These are phyloP conservation scores for Leccinum fibrillosum DNA, from an alignment of 768 basidiomycete genomes.

Conservation along the genomic window DNA sequence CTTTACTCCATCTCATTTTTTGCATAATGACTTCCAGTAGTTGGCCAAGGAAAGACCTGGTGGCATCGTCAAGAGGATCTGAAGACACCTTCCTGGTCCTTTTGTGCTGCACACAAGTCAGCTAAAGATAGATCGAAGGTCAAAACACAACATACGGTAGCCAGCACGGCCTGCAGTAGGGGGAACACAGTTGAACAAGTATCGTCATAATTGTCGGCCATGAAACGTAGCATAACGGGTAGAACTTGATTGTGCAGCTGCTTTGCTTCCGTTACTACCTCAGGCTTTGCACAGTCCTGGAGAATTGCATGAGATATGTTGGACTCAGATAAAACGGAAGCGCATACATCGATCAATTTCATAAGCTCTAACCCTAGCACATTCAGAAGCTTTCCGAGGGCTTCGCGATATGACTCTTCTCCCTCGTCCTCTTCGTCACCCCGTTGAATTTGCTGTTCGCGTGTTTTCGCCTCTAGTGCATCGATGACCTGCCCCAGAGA, in stretches of 20 bases:
- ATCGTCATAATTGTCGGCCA: conserved; percentile 89
- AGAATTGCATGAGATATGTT: conserved; percentile 4
- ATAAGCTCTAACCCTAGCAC: conserved; percentile 77
- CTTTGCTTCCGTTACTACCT: conserved; percentile 61
- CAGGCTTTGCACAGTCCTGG: conserved; percentile 60
- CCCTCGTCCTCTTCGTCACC: conserved; percentile 80
- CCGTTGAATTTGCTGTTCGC: conserved; percentile 59
- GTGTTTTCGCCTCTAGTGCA: conserved; percentile 75
- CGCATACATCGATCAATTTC: conserved; percentile 74
- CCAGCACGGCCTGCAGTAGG: conserved; percentile 70
- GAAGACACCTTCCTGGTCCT: conserved; percentile 57
- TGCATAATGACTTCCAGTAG: conserved; percentile 75
- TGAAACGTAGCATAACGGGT: conserved; percentile 81
- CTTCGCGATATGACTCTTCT: conserved; percentile 86
- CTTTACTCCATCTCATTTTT: conserved; percentile 91
- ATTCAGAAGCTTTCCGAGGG: conserved; percentile 81
- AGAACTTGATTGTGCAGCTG: conserved; percentile 62
- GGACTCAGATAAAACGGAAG: not conserved
- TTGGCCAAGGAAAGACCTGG: conserved; percentile 73
- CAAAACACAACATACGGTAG: conserved; percentile 48
- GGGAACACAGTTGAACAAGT: conserved; percentile 84
- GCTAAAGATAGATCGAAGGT: not conserved
- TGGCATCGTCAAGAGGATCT: conserved; percentile 59
- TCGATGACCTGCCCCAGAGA: conserved; percentile 80
- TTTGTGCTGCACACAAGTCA: conserved; percentile 66